Conservation (phyloP, 108 stramenopile genomes). For the Pseudonitzschia multiseries region DNA sequence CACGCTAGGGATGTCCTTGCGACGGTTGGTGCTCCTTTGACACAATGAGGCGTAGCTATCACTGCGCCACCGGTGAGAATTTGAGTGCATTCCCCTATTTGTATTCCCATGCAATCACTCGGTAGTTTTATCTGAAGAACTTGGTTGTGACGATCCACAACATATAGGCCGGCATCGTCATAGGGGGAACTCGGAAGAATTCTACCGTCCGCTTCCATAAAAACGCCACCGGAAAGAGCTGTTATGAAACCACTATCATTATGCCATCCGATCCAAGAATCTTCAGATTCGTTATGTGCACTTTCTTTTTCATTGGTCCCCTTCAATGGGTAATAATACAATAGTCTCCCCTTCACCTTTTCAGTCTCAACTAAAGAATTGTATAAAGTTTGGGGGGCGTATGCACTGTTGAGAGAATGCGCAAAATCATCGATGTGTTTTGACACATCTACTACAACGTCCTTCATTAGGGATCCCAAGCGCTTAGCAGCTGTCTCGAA, state of each 20-base stretch:
- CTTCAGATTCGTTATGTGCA: constrained; percentile 35
- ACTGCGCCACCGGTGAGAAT: constrained; percentile 86
- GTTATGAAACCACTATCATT: constrained; percentile 94
- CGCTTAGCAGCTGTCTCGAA: constrained; percentile 52
- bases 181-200: constrained; percentile 49
- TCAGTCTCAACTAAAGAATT: constrained; percentile 67
- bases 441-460: constrained; percentile 56
- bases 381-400: constrained; percentile 43
- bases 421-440: constrained; percentile 73
- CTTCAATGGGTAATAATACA: constrained; percentile 88
- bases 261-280: constrained; percentile 95
- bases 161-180: constrained; percentile 79
- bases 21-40: constrained; percentile 55
- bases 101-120: constrained; percentile 88
- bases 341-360: constrained; percentile 87
- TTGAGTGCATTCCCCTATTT: constrained; percentile 92
- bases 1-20: constrained; percentile 77
- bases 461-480: constrained; percentile 78
- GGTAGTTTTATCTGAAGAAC: constrained; percentile 70
- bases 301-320: constrained; percentile 14
- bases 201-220: constrained; percentile 68
- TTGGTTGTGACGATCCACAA: constrained; percentile 62
- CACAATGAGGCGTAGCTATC: constrained; percentile 91
- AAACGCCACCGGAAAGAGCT: constrained; percentile 85
- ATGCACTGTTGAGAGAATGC: constrained; percentile 13